These are phyloP conservation scores for Rugonectria rugulosa DNA, from an alignment of 2,329 filamentous ascomycete species.

Conservation along the genomic window DNA sequence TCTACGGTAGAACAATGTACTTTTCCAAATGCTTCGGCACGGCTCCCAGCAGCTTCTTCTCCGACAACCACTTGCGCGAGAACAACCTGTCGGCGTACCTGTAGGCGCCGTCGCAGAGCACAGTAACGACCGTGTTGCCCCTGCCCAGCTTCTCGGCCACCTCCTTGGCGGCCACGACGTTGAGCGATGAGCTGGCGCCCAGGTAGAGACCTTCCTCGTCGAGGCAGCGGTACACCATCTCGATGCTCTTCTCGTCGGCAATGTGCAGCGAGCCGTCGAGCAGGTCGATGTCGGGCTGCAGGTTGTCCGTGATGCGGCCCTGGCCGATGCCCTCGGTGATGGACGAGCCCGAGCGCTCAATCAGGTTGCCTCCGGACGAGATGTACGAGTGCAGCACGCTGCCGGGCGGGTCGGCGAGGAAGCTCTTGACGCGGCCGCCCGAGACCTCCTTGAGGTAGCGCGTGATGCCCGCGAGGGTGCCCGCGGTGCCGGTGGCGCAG, in stretches of 20 bases:
- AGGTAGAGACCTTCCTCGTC: slow-evolving; percentile 97
- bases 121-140: slow-evolving; percentile 90
- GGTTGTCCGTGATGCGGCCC: slow-evolving; percentile 94
- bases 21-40: slow-evolving; percentile 87
- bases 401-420: slow-evolving; percentile 92
- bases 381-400: slow-evolving; percentile 94
- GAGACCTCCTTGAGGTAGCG: slow-evolving; percentile 87
- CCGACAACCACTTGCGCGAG: slow-evolving; percentile 86
- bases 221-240: slow-evolving; percentile 96
- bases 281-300: slow-evolving; percentile 82
- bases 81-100: slow-evolving; percentile 94
- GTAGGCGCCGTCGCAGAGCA: slow-evolving; percentile 97
- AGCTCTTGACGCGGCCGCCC: slow-evolving; percentile 80
- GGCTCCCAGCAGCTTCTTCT: slow-evolving; percentile 82
- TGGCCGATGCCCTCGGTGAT: slow-evolving; percentile 99
- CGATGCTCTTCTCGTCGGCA: slow-evolving; percentile 91
- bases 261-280: slow-evolving; percentile 87
- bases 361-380: slow-evolving; percentile 80
- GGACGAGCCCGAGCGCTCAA: slow-evolving; percentile 82
- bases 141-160: slow-evolving; percentile 89
- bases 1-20: slow-evolving; percentile 89
- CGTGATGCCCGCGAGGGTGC: slow-evolving; percentile 88
- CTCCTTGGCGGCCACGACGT: slow-evolving; percentile 94
- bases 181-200: slow-evolving; percentile 90
- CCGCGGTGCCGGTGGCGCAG: slow-evolving; percentile 91